Conservation (phyloP, 2,329 filamentous ascomycete genomes). For the Myriosclerotinia curreyana region DNA sequence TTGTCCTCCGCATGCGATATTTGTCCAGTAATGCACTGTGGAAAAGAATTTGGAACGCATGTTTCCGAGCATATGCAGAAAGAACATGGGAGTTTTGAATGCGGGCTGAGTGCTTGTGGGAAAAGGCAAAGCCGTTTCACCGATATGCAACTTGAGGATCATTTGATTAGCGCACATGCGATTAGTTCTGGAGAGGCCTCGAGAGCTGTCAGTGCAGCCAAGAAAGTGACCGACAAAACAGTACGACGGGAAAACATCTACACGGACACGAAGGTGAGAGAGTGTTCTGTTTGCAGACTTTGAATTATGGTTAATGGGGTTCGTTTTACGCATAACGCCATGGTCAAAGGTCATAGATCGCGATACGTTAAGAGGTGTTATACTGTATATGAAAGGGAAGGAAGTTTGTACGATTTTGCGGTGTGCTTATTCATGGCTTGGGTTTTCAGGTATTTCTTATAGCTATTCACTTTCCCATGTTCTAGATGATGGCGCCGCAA, state of each 20-base stretch:
- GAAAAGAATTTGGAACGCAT: neutral
- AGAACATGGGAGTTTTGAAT: conserved; percentile 12
- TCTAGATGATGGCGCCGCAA: neutral
- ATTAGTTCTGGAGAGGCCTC: neutral
- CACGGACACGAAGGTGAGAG: neutral
- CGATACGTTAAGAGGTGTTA: neutral
- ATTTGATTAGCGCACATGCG: neutral
- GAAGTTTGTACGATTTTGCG: neutral
- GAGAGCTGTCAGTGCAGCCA: neutral
- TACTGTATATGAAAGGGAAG: neutral
- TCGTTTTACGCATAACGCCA: neutral
- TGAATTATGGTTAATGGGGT: neutral
- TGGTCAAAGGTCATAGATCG: too few relatives aligned
- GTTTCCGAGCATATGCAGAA: conserved; percentile 16
- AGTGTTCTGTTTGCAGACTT: neutral
- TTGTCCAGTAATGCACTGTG: neutral
- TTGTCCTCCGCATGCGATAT: neutral
- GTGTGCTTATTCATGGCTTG: neutral
- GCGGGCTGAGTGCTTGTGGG: conserved; percentile 1
- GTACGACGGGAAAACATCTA: neutral
- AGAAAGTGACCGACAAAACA: neutral
- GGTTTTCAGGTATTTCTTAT: neutral
- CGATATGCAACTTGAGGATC: neutral
- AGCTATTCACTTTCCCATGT: neutral
- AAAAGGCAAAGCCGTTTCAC: neutral